These are phyloP conservation scores for Termitomyces sp. DNA, from an alignment of 768 basidiomycete species.

Conservation along the genomic window DNA sequence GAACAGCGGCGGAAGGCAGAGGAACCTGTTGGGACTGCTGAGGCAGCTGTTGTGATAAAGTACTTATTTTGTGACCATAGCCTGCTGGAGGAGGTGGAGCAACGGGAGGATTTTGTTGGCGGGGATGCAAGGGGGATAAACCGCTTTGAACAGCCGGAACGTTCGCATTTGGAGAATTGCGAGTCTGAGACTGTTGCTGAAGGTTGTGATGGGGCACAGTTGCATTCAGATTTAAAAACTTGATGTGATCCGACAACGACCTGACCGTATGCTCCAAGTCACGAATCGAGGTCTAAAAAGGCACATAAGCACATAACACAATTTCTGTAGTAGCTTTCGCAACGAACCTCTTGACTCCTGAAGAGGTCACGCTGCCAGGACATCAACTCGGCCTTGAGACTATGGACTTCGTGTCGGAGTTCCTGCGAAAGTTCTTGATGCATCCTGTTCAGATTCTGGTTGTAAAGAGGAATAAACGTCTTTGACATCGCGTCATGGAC, in stretches of 20 bases:
- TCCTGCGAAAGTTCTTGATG: constrained; percentile 81
- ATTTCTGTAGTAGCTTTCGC: constrained; percentile 6
- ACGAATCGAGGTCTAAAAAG: constrained; percentile 62
- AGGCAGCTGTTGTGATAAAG: constrained; percentile 36
- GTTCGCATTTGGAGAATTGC: constrained; percentile 39
- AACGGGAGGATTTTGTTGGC: constrained; percentile 41
- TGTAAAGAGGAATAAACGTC: constrained; percentile 73
- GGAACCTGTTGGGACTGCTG: constrained; percentile 31
- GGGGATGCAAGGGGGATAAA: constrained; percentile 39
- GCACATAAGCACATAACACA: constrained; percentile 10
- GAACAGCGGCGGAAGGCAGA: constrained; percentile 35
- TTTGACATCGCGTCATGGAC: constrained; percentile 78
- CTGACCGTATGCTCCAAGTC: constrained; percentile 81
- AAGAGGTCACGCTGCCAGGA: constrained; percentile 81
- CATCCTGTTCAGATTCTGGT: constrained; percentile 70
- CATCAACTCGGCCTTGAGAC: constrained; percentile 76
- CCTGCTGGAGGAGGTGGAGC: constrained; percentile 35
- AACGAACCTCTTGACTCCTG: constrained; percentile 70
- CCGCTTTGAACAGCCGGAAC: constrained; percentile 36
- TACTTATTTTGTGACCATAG: constrained; percentile 36
- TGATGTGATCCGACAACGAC: constrained; percentile 76
- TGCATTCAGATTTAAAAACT: constrained; percentile 66
- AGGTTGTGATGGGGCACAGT: constrained; percentile 36
- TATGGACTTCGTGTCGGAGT: constrained; percentile 71
- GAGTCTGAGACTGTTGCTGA: constrained; percentile 40